These are phyloP conservation scores for Nannochloropsis gaditana DNA, from an alignment of 108 stramenopile genomes.

Conservation along the genomic window DNA sequence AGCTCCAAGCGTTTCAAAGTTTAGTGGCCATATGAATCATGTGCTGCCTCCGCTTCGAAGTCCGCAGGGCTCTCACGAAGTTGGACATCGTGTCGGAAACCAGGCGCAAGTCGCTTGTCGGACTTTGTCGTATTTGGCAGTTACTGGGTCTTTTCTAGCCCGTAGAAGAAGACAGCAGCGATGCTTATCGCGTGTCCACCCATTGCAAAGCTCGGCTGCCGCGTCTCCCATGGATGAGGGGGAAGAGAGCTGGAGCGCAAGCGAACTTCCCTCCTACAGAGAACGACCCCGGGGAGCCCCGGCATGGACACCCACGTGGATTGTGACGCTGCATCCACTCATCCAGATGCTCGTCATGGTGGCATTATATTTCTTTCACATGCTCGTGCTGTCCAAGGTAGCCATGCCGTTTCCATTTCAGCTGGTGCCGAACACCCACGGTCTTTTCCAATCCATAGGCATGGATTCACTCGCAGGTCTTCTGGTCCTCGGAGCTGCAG, in stretches of 20 bases:
- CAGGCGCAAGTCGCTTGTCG: too few species aligned
- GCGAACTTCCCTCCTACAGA: slow-evolving; percentile 8
- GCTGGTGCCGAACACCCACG: slow-evolving; percentile 72
- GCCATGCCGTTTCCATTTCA: slow-evolving; percentile 71
- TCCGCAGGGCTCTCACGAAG: too few species aligned
- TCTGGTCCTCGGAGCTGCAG: slow-evolving; percentile 30
- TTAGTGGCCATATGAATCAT: too few species aligned
- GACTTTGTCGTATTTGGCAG: too few species aligned
- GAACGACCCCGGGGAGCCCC: not conserved
- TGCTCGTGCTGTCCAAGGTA: slow-evolving; percentile 63
- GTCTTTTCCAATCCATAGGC: slow-evolving; percentile 71
- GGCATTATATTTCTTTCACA: slow-evolving; percentile 35
- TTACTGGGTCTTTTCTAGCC: not conserved
- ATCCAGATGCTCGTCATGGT: slow-evolving; percentile 9
- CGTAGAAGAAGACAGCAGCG: not conserved
- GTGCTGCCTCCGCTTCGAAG: too few species aligned
- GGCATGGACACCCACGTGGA: slow-evolving; percentile 30
- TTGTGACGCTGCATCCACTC: slow-evolving; percentile 23
- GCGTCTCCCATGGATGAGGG: not conserved
- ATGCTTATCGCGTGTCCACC: not conserved
- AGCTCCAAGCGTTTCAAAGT: too few species aligned
- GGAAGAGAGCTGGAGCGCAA: not conserved
- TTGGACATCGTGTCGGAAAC: too few species aligned
- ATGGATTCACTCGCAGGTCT: slow-evolving; percentile 71
- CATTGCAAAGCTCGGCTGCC: not conserved